Percentiles rank a stretch among this genome's conserved stretches.
These are phyloP conservation scores for Bothriochloa decipiens DNA, from an alignment of 176 grass and related monocot genomes.

Conservation along the genomic window DNA sequence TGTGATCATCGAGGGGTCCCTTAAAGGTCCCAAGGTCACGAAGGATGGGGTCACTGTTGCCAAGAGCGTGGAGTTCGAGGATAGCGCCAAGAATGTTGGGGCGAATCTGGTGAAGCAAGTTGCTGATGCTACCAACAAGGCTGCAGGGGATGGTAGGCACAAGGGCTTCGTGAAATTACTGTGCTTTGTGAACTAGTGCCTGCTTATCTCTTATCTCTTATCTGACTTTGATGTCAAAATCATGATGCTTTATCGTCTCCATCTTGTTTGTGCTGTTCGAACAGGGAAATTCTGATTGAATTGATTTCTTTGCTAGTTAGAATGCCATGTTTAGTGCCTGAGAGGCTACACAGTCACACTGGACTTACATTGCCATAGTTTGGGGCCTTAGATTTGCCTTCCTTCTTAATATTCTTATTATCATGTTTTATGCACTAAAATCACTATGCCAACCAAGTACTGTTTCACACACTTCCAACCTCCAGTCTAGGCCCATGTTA, in stretches of 20 bases:
- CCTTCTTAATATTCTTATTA: background rate
- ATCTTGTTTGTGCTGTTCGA: constrained; percentile 5
- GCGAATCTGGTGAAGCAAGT: constrained; percentile 93
- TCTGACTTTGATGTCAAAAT: constrained; percentile 2
- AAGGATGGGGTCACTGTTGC: constrained; percentile 97
- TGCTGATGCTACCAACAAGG: constrained; percentile 82
- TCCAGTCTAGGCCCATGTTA: background rate
- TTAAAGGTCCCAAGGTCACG: constrained; percentile 63
- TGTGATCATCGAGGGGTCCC: constrained; percentile 78
- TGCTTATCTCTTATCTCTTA: background rate
- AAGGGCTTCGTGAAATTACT: background rate
- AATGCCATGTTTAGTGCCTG: background rate
- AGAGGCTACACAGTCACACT: background rate
- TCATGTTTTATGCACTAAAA: background rate
- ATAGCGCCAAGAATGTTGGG: constrained; percentile 77
- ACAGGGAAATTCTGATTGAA: background rate
- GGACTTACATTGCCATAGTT: background rate
- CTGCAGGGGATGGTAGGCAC: constrained; percentile 81
- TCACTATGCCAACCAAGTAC: constrained; percentile 8
- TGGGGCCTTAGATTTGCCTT: background rate
- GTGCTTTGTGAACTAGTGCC: background rate
- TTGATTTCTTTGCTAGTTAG: background rate
- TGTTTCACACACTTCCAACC: constrained; percentile 14
- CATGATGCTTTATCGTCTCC: background rate
- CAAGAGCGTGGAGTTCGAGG: constrained; percentile 87